Conservation (phyloP, 2,329 filamentous ascomycete genomes). For the Aspergillus clavatus region DNA sequence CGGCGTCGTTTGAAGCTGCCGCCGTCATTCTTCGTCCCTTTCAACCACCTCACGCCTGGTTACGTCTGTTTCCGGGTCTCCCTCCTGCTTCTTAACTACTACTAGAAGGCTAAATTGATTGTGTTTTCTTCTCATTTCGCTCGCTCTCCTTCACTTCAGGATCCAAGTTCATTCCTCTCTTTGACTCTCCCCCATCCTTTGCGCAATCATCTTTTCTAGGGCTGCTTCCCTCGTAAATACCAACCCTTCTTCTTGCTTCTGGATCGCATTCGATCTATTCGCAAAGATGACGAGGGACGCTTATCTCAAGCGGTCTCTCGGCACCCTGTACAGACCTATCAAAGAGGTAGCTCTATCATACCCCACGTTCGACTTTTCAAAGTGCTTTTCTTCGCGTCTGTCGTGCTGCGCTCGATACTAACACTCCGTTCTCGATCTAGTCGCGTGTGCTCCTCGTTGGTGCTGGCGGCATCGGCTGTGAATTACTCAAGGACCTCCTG, state of each 20-base stretch:
- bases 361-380: conserved; percentile 2
- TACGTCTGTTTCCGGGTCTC: background rate
- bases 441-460: conserved; percentile 88
- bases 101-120: background rate
- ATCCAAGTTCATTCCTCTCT: background rate
- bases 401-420: conserved; percentile 4
- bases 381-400: background rate
- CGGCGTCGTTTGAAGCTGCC: background rate
- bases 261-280: conserved; percentile 9
- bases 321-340: conserved; percentile 36
- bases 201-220: background rate
- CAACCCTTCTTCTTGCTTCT: conserved; percentile 6
- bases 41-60: background rate
- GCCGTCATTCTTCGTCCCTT: background rate
- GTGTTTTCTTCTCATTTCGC: background rate
- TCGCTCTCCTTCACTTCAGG: background rate
- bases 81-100: conserved; percentile 5
- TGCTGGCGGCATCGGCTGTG: conserved; percentile 94
- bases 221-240: background rate
- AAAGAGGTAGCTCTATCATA: conserved; percentile 32
- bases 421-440: conserved; percentile 45
- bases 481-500: conserved; percentile 93
- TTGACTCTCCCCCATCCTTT: background rate
- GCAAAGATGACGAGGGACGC: conserved; percentile 38
- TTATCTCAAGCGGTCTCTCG: conserved; percentile 42